Evolutionary conservation across 2,329 filamentous ascomycete genomes (phyloP), one percentile per base, ranked within the genome.

Genomic region (Aspergillus sp.): DNA sequence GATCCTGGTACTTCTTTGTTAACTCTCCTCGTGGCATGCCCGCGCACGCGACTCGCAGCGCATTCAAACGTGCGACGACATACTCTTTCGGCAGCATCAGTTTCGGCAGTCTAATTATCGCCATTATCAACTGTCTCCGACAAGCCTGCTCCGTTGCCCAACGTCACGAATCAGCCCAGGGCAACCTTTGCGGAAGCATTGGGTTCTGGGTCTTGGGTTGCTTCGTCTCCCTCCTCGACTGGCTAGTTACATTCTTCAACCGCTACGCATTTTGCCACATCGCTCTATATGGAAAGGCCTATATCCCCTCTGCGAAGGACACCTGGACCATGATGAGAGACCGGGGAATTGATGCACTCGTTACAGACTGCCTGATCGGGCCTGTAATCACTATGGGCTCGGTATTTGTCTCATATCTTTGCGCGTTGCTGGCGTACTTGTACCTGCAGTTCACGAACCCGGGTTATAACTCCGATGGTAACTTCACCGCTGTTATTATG

Each of bases 1-100:
- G 91, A 1, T 89, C 89, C 0, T 98, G 93, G 93, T 98, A 96
- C 78, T 97, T 96, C 72, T 89, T 85, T 76, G 81, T 7, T 77
- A 83, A 27, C 83, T 84, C 56, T 8, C 76, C 84, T 0, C 77
- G 81, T 57, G 84, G 86, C 44, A 89, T 91, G 68, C 91, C 93
- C 31, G 87, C 84, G 62, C 87, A 87, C 11, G 87, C 91, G 0
- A 97, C 93, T 0, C 85, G 91, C 12, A 90, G 91, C n/a, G 90
- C 93, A 0, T 84, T 95, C 63, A 88, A 85, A 66, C 86, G 93
- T 14, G 86, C 92, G 1, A 80, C 95, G 61, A 97, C 93, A 1
- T 95, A 95, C 78, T 95, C 90, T 65, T 97, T 97, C 60, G 93
- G 93, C 15, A 95, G 90, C 63, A 95, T 98, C 74, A 89, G 87